Evolutionary conservation across 1,139 yeast genomes (phyloP), one percentile per base, ranked within the genome.

Genomic region (Candida sanyaensis): DNA sequence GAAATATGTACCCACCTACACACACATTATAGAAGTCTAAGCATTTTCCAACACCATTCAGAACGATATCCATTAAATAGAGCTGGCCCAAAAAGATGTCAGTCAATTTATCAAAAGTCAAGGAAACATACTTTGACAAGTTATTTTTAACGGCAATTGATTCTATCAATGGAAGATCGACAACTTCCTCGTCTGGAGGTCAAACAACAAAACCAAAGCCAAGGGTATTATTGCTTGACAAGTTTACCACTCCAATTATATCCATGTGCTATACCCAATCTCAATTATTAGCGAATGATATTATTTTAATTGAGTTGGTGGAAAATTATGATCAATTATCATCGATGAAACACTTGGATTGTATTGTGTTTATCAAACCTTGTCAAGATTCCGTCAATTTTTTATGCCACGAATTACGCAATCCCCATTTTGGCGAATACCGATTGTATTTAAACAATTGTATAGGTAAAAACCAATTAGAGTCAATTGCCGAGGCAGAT

Each of bases 231-330:
- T 73, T 93, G 40, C 76, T 95, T 48, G 99, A 93, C 63, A 73
- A 80, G 48, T 75, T 77, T 55, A 93, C 99, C 44, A 88, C 96
- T 12, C 78, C 91, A 0, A 82, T 91, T 28, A 82, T 95, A 23
- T 90, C 97, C 12, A 78, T 93, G 79, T 83, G 88, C 55, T 82
- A 96, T 39, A 87, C 97, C 2, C 99, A 95, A 65, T 85, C 96
- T 5, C 88, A 86, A 54, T 75, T 93, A 44, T 77, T 93, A 43
- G 84, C 86, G 54, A 82, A 88, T 56, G 96, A 92, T 53, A 81
- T 93, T 21, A 90, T 89, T 51, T 74, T 93, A 44, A 84, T 91
- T 42, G 97, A 91, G 49, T 84, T 56, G 84, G 83, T 75, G 9
- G 76, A 71, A 45, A 89, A 88, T 58, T 66, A 70, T n/a, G 64